Conservation (phyloP, 305 asterid species). For the Stenogyne calaminthoides region DNA sequence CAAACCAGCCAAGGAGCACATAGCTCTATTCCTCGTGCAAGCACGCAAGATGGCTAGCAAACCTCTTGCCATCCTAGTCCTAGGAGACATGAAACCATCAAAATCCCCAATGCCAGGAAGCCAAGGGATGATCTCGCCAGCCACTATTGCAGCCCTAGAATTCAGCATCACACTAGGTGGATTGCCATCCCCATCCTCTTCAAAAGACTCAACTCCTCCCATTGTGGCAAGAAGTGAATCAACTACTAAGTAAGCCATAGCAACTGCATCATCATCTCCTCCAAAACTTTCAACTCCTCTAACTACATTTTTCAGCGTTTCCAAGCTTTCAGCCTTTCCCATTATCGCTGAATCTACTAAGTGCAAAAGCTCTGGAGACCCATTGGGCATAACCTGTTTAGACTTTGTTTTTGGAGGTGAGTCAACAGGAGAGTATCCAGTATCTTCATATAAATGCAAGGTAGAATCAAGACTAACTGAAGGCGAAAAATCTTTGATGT, state of each 20-base stretch:
- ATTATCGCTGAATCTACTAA: slow-evolving; percentile 97
- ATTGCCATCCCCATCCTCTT: slow-evolving; percentile 84
- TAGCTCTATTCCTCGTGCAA: slow-evolving; percentile 95
- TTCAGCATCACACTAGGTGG: slow-evolving; percentile 99
- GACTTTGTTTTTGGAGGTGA: slow-evolving; percentile 71
- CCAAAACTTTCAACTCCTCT: slow-evolving; percentile 89
- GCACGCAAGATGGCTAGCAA: slow-evolving; percentile 97
- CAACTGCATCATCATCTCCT: slow-evolving; percentile 73
- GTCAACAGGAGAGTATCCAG: slow-evolving; percentile 55
- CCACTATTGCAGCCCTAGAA: slow-evolving; percentile 98
- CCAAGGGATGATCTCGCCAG: slow-evolving; percentile 95
- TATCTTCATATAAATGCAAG: slow-evolving; percentile 52
- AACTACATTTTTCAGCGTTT: slow-evolving; percentile 79
- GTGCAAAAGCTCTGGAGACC: slow-evolving; percentile 97
- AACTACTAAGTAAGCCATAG: slow-evolving; percentile 80
- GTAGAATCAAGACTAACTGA: slow-evolving; percentile 63
- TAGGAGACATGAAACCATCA: slow-evolving; percentile 91
- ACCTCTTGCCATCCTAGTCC: slow-evolving; percentile 96
- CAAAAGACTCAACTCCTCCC: slow-evolving; percentile 99
- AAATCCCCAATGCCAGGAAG: slow-evolving; percentile 85
- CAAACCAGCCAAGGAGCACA: slow-evolving; percentile 95
- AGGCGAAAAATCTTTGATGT: slow-evolving; percentile 48
- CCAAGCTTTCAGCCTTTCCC: slow-evolving; percentile 96
- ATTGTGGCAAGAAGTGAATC: slow-evolving; percentile 98
- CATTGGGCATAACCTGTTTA: slow-evolving; percentile 64